Evolutionary conservation across 352 stramenopile genomes (phyloP).

Genomic region (Thraustotheca clavata): DNA sequence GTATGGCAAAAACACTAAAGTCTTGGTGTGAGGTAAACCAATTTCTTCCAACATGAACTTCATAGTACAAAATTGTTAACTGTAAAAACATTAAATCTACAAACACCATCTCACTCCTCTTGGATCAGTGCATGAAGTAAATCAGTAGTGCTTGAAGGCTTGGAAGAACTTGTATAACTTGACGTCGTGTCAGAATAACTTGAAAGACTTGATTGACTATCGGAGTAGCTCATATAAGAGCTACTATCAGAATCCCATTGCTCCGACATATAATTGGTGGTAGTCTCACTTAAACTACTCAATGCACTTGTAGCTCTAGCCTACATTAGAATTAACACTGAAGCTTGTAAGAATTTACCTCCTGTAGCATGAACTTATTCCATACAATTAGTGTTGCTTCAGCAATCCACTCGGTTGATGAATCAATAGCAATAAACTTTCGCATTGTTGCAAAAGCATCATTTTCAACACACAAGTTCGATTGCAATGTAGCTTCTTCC

Average conservation of each 20-base stretch:
- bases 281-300: too few relatives aligned
- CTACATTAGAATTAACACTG: not conserved
- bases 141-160: not conserved
- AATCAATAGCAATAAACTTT: not conserved
- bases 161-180: not conserved
- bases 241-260: not conserved
- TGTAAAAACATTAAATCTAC: not conserved
- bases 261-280: not conserved
- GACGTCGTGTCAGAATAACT: not conserved
- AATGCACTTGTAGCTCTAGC: too few relatives aligned
- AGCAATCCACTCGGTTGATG: too few relatives aligned
- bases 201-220: not conserved
- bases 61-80: not conserved
- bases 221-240: not conserved
- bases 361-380: not conserved
- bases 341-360: not conserved
- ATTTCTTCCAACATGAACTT: not conserved
- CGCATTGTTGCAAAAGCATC: not conserved
- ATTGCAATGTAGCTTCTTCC: too few relatives aligned
- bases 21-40: conserved; percentile 2
- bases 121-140: not conserved
- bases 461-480: not conserved
- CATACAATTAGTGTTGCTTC: not conserved
- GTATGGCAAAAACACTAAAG: conserved; percentile 6
- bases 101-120: not conserved